A percentile compares a stretch with the other conserved stretches of the same genome.
These are phyloP conservation scores for Rhododendron ovatum DNA, from an alignment of 148 eudicot species.

Conservation along the genomic window DNA sequence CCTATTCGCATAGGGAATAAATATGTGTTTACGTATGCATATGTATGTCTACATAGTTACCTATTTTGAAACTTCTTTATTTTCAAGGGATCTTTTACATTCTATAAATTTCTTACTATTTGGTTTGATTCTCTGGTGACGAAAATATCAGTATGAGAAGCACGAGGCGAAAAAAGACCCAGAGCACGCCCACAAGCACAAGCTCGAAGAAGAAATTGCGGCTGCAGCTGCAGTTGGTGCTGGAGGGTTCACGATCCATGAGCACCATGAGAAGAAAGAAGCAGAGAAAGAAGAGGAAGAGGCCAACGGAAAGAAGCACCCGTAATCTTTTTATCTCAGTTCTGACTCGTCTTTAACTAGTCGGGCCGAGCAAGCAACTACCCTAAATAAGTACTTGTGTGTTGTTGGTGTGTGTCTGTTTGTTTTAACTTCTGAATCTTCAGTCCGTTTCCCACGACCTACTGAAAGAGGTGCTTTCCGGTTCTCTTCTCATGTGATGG, in stretches of 20 bases:
- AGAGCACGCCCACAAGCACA: conserved; percentile 57
- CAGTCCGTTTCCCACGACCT: not conserved
- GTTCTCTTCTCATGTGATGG: not conserved
- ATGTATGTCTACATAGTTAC: too few species aligned
- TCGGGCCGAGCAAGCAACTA: not conserved
- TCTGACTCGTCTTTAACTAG: not conserved
- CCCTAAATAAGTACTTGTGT: not conserved
- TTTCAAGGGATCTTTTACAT: not conserved
- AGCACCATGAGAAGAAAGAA: conserved; percentile 61
- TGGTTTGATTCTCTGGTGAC: not conserved
- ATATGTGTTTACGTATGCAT: too few species aligned
- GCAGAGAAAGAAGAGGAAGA: conserved; percentile 43
- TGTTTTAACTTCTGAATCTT: not conserved
- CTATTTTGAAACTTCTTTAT: too few species aligned
- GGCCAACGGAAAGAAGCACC: conserved; percentile 35
- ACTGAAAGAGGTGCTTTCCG: not conserved
- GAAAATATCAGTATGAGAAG: conserved; percentile 38
- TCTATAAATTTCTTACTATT: not conserved
- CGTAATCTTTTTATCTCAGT: conserved; percentile 17
- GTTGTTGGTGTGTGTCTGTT: not conserved
- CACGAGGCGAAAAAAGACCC: conserved; percentile 55
- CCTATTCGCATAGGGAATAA: too few species aligned
- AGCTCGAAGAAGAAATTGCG: conserved; percentile 44
- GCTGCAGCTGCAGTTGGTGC: conserved; percentile 47
- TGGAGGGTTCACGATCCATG: conserved; percentile 47